Percentiles rank a stretch among this genome's conserved stretches.
phyloP scores from a whole-genome alignment of 225 moss, liverwort and hornwort species.

The Climacium dendroides region DNA sequence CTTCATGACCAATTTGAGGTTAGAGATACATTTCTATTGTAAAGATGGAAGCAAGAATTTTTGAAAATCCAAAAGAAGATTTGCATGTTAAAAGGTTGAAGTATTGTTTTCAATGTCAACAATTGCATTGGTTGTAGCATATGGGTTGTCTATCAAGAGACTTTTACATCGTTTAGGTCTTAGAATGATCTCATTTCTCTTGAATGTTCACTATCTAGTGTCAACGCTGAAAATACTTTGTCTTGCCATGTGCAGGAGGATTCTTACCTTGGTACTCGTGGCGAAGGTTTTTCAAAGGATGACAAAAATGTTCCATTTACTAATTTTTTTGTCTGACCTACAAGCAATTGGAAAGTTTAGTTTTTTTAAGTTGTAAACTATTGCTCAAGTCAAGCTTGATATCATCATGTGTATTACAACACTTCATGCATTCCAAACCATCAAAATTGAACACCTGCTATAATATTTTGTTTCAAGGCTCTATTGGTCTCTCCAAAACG shows the following conservation, averaged over 20 bases:
- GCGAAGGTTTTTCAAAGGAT: slow-evolving; percentile 38
- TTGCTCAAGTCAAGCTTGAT: not conserved
- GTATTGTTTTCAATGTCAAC: not conserved
- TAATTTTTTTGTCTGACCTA: not conserved
- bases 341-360: not conserved
- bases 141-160: not conserved
- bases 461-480: not conserved
- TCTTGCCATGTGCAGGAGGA: slow-evolving; percentile 12
- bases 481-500: too few relatives aligned
- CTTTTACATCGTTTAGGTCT: not conserved
- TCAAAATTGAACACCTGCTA: not conserved
- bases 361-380: not conserved
- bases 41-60: not conserved
- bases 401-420: not conserved
- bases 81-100: not conserved
- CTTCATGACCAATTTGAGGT: not conserved
- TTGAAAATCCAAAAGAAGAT: not conserved
- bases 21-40: too few relatives aligned
- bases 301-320: not conserved
- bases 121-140: not conserved
- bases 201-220: not conserved
- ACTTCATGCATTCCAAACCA: not conserved
- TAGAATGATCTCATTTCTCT: not conserved
- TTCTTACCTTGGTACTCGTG: slow-evolving; percentile 44
- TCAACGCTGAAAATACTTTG: not conserved